Percentiles rank a stretch among this genome's conserved stretches.
Conservation (phyloP, 2,329 filamentous ascomycete genomes). For the Fusarium stilboides region DNA sequence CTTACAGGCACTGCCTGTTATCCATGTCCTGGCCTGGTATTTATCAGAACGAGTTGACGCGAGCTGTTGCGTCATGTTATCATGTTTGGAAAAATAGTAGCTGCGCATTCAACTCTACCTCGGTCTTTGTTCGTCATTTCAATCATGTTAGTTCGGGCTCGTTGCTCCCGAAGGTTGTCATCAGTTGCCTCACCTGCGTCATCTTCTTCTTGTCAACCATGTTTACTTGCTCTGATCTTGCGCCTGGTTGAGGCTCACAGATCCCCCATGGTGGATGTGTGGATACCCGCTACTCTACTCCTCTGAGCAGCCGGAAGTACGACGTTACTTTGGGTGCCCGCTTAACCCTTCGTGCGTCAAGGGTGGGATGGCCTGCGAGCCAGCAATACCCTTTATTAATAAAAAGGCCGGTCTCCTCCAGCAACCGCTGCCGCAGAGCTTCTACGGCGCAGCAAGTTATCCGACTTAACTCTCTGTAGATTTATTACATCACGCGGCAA, state of each 20-base stretch:
- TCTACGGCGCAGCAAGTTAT: conserved; percentile 20
- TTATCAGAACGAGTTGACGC: conserved; percentile 3
- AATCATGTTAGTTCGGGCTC: conserved; percentile 6
- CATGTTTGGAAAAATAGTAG: background rate
- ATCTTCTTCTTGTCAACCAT: conserved; percentile 14
- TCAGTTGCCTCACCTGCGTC: conserved; percentile 38
- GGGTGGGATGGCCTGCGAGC: conserved; percentile 37
- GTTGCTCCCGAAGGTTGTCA: conserved; percentile 16
- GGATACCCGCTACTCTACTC: conserved; percentile 18
- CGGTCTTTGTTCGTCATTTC: conserved; percentile 22
- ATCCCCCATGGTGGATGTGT: conserved; percentile 27
- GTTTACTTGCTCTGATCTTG: conserved; percentile 22
- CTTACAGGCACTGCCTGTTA: conserved; percentile 6
- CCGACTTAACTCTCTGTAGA: conserved; percentile 8
- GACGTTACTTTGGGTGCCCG: conserved; percentile 37
- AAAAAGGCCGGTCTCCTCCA: conserved; percentile 17
- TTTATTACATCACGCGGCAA: conserved; percentile 38
- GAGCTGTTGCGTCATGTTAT: background rate
- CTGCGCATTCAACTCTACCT: background rate
- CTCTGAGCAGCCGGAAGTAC: conserved; percentile 30
- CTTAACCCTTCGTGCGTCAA: conserved; percentile 45
- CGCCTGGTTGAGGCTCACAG: conserved; percentile 42
- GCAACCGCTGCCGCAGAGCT: conserved; percentile 15
- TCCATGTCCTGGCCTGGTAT: background rate
- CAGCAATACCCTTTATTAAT: conserved; percentile 12